Evolutionary conservation across 306 rosid species (phyloP), one percentile per base, ranked within the genome.

Genomic region (Quercus suber): DNA sequence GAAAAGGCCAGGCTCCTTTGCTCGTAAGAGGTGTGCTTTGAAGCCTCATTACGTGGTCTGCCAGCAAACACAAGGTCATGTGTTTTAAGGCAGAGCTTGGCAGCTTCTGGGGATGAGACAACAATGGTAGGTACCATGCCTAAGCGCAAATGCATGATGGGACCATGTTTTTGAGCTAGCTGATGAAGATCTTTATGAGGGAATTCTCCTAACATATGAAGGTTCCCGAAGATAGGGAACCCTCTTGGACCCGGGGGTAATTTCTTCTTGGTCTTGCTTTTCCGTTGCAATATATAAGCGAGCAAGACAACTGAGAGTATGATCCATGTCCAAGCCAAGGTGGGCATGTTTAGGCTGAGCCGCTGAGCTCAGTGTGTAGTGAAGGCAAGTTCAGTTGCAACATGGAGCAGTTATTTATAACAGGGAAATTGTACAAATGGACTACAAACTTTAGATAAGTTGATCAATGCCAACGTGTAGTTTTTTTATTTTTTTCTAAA

Each of bases 181-280:
- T 20, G 5, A 55, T 82, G 87, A 9, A 89, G 74, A 56, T 88
- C 91, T 73, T 61, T 76, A 31, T 89, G 91, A 52, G 92, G 93
- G n/a, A 84, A 28, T 73, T 80, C 55, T 0, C 95, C 96, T 20
- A 90, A 37, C 79, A 74, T 51, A 45, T 78, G 91, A 60, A 92
- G 88, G 82, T 84, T 81, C 5, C 95, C 91, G 25, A 92, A 35
- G 65, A 92, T 74, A 0, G 96, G 96, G 4, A 87, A 77, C n/a
- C 97, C 96, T 73, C 12, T 90, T 0, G 95, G 93, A 80, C 97
- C 93, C 2, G 90, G 96, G 55, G 97, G 93, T 63, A 89, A 74
- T 60, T 35, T 84, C n/a, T 69, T 84, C 20, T 64, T 30, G 20
- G 76, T 86, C 4, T 5, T 81, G 82, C 49, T 75, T 83, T 68